These are phyloP conservation scores for Apophysomyces trapeziformis DNA, from an alignment of 371 early-diverging fungal genomes.

Conservation along the genomic window DNA sequence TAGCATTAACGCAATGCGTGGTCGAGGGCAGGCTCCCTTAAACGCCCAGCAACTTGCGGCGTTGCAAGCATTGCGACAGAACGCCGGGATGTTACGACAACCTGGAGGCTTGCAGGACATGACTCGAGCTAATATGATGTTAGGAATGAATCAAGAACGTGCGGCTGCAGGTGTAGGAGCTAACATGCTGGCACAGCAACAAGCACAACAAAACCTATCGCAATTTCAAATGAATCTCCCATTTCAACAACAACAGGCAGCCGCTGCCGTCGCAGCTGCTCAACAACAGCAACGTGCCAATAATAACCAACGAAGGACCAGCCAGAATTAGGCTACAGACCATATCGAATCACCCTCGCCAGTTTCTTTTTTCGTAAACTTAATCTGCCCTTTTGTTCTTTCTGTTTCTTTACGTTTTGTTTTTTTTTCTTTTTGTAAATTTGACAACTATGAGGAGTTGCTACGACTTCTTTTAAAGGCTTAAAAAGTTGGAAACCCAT, in stretches of 20 bases:
- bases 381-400: no score
- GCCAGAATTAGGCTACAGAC: not conserved
- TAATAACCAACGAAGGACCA: not conserved
- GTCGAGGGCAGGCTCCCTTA: conserved; percentile 30
- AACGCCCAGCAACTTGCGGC: conserved; percentile 37
- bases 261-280: conserved; percentile 22
- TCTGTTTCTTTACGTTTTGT: no score
- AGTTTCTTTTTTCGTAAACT: no score
- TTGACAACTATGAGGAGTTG: no score
- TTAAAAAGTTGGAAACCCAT: no score
- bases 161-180: conserved; percentile 22
- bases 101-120: conserved; percentile 18
- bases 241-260: conserved; percentile 37
- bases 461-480: no score
- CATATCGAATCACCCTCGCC: no score
- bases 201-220: conserved; percentile 30
- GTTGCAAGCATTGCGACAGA: conserved; percentile 29
- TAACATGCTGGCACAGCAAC: conserved; percentile 12
- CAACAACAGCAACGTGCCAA: conserved; percentile 37
- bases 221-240: conserved; percentile 42
- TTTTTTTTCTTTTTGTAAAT: no score
- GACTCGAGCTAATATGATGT: conserved; percentile 21
- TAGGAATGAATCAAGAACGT: conserved; percentile 19
- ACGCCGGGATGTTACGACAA: conserved; percentile 15
- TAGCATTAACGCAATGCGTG: conserved; percentile 28